Conservation (phyloP, 2,329 filamentous ascomycete genomes). For the Chaetomium sp. region DNA sequence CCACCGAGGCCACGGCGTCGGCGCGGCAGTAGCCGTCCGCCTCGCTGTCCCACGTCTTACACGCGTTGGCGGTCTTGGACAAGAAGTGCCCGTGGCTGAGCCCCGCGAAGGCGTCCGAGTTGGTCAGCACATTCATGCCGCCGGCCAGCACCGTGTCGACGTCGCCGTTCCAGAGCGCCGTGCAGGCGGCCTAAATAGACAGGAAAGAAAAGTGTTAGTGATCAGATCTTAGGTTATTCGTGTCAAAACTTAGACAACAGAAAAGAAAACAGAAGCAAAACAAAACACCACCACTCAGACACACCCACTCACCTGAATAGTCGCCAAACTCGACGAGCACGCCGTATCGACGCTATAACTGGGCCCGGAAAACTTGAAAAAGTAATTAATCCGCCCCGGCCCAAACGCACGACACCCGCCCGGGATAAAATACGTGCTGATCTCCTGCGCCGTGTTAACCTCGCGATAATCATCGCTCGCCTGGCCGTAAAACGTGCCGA, state of each 20-base stretch:
- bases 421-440: slow-evolving; percentile 51
- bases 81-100: slow-evolving; percentile 72
- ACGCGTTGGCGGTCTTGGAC: slow-evolving; percentile 54
- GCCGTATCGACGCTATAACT: slow-evolving; percentile 69
- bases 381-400: slow-evolving; percentile 63
- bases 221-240: no score
- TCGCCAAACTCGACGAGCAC: slow-evolving; percentile 67
- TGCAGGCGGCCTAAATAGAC: slow-evolving; percentile 45
- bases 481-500: slow-evolving; percentile 69
- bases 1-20: slow-evolving; percentile 65
- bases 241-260: neutral
- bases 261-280: neutral
- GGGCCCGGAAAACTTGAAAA: slow-evolving; percentile 69
- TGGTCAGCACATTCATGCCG: slow-evolving; percentile 69
- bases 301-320: slow-evolving; percentile 49
- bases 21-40: slow-evolving; percentile 80
- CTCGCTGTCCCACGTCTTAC: slow-evolving; percentile 63
- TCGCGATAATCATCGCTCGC: slow-evolving; percentile 73
- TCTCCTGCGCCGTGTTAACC: slow-evolving; percentile 63
- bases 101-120: slow-evolving; percentile 72
- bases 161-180: slow-evolving; percentile 65
- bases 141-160: slow-evolving; percentile 76
- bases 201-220: neutral
- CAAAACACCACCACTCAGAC: no score
- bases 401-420: slow-evolving; percentile 38